Conservation (phyloP, 169 alveolate genomes). For the Eimeria falciformis region DNA sequence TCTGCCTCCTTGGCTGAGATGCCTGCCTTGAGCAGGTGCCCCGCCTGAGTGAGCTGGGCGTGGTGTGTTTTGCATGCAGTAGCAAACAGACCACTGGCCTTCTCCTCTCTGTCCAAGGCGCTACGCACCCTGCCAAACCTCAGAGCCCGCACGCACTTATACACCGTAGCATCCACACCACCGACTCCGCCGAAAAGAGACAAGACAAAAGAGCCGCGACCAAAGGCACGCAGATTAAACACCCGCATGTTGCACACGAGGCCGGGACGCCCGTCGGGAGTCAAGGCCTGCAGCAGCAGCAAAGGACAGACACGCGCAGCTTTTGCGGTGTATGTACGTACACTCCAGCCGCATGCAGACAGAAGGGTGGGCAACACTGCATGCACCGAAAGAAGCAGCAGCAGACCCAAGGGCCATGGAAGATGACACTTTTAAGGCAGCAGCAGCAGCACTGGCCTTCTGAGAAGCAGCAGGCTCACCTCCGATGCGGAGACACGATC, state of each 20-base stretch:
- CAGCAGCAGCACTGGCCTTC: not conserved
- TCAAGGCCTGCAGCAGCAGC: not conserved
- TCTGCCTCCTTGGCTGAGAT: not conserved
- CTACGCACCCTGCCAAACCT: not conserved
- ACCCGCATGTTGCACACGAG: not conserved
- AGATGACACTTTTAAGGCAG: not conserved
- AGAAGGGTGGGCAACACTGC: not conserved
- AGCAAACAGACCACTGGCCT: not conserved
- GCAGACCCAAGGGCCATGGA: not conserved
- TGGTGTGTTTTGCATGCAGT: not conserved
- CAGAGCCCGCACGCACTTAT: constrained; percentile 8
- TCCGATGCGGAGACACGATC: not conserved
- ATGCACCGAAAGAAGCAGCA: not conserved
- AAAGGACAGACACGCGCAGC: not conserved
- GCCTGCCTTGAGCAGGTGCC: not conserved
- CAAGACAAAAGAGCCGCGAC: not conserved
- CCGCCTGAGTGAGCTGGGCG: not conserved
- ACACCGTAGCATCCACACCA: constrained; percentile 35
- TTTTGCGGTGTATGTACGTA: not conserved
- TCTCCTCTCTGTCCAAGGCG: not conserved
- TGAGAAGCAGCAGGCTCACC: constrained; percentile 16
- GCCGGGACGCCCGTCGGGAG: not conserved
- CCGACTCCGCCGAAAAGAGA: constrained; percentile 24
- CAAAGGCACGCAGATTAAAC: not conserved
- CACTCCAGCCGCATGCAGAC: not conserved